A percentile compares a stretch with the other conserved stretches of the same genome.
phyloP scores from a whole-genome alignment of 495 filamentous ascomycete genomes.

The Neurospora sp. region DNA sequence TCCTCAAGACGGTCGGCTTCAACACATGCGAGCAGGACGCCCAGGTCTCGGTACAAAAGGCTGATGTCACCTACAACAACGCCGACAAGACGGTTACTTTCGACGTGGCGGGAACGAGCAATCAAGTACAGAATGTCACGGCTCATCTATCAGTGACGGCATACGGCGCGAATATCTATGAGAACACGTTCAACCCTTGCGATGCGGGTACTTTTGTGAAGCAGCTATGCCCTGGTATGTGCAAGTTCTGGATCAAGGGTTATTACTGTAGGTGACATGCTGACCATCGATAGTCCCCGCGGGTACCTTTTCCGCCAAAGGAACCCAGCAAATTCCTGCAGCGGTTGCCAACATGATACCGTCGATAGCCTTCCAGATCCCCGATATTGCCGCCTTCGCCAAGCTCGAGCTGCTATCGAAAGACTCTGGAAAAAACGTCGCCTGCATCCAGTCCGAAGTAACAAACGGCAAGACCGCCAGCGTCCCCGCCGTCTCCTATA shows the following conservation, averaged over 20 bases:
- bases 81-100: constrained; percentile 63
- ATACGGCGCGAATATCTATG: constrained; percentile 77
- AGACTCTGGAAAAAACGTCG: constrained; percentile 46
- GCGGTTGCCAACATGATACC: constrained; percentile 68
- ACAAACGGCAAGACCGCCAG: constrained; percentile 76
- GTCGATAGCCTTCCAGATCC: constrained; percentile 80
- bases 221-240: constrained; percentile 74
- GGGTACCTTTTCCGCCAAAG: constrained; percentile 63
- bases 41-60: constrained; percentile 58
- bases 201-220: constrained; percentile 50
- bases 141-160: constrained; percentile 71
- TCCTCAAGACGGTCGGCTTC: constrained; percentile 74
- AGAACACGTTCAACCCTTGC: constrained; percentile 76
- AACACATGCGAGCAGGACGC: constrained; percentile 57
- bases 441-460: constrained; percentile 74
- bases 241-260: background rate
- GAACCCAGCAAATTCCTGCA: constrained; percentile 56
- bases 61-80: constrained; percentile 73
- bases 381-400: constrained; percentile 82
- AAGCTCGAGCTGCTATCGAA: constrained; percentile 64
- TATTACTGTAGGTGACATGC: constrained; percentile 21
- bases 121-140: constrained; percentile 66
- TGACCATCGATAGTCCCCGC: constrained; percentile 48
- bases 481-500: constrained; percentile 69
- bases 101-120: constrained; percentile 72